Base-by-base conservation (phyloP, 345 rosid species). In the Cardamine occulta region DNA sequence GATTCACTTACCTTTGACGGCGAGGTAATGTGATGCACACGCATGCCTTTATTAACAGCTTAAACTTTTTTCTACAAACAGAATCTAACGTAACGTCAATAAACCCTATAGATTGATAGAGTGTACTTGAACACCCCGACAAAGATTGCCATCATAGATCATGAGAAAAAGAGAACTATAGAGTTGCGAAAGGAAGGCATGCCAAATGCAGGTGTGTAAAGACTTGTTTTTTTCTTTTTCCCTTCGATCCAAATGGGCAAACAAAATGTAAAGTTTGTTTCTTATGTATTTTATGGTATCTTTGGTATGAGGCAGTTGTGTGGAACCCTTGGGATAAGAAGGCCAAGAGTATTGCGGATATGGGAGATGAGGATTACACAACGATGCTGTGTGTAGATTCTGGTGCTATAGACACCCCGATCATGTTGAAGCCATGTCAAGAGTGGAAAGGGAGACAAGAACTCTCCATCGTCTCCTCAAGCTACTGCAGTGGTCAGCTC, bases 1-100 rank as follows among this genome's bases (percentile, higher is more conserved):
- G 96, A 91, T 86, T 93, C 97, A 63, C 84, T 91, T 59, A 91
- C 96, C 29, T 91, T 91, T 28, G 97, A 91, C 10, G 85, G 86
- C 49, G 90, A 91, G 93, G 97, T 91, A 63, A 80, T 53, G 75
- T 49, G 51, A 45, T 7, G 6, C 49, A 28, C 48, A 37, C 12
- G 1, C 53, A 56, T 63, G 34, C 53, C 51, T 45, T 42, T 44
- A 52, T 28, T 66, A 37, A 39, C 47, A 4, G 19, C 37, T 39
- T 17, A 39, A 12, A 40, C 18, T 55, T 49, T 10, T 18, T 18
- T 51, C 29, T 28, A 51, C 6, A 31, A 60, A 42, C 72, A 52
- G 42, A 65, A 40, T 39, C 44, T 44, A 37, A 28, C 70, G 59
- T 45, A 70, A 9, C 10, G 7, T 70, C 31, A 42, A 40, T 70